Percentiles rank a stretch among this genome's conserved stretches.
Conservation (phyloP, 225 moss, liverwort and hornwort species). For the Sphagnum contortum region DNA sequence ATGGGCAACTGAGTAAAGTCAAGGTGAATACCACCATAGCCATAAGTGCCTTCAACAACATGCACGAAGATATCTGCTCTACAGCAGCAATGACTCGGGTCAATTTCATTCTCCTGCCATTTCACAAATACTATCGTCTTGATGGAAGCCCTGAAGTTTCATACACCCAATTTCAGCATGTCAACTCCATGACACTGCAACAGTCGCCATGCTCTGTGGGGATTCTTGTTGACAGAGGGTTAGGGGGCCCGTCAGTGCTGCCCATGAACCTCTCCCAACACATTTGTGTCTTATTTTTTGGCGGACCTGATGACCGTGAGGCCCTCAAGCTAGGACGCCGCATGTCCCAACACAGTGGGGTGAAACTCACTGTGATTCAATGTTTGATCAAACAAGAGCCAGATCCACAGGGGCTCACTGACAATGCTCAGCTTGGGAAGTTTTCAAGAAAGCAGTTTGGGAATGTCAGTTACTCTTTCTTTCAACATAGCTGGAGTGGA, state of each 20-base stretch:
- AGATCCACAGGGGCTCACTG: neutral
- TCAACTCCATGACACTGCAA: slow-evolving; percentile 17
- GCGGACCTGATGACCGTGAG: slow-evolving; percentile 69
- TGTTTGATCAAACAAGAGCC: slow-evolving; percentile 24
- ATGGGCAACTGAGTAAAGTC: slow-evolving; percentile 31
- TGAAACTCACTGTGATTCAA: slow-evolving; percentile 53
- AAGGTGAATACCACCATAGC: slow-evolving; percentile 30
- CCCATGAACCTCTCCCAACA: slow-evolving; percentile 23
- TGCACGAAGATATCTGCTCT: slow-evolving; percentile 37
- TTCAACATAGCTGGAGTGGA: neutral
- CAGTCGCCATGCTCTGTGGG: slow-evolving; percentile 43
- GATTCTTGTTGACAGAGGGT: slow-evolving; percentile 46
- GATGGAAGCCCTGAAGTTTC: slow-evolving; percentile 22
- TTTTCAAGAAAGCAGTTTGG: neutral
- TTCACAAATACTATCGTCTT: slow-evolving; percentile 20
- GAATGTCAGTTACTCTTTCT: no score
- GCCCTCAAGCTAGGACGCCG: slow-evolving; percentile 55
- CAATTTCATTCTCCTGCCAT: slow-evolving; percentile 24
- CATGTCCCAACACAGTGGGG: slow-evolving; percentile 33
- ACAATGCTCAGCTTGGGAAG: neutral
- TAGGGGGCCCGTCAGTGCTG: slow-evolving; percentile 14
- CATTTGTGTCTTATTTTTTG: slow-evolving; percentile 51
- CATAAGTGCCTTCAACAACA: slow-evolving; percentile 27
- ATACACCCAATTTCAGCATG: slow-evolving; percentile 15
- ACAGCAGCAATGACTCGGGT: slow-evolving; percentile 25